Evolutionary conservation across 1,284 basidiomycete genomes (phyloP).

Genomic region (Kwoniella shivajii): DNA sequence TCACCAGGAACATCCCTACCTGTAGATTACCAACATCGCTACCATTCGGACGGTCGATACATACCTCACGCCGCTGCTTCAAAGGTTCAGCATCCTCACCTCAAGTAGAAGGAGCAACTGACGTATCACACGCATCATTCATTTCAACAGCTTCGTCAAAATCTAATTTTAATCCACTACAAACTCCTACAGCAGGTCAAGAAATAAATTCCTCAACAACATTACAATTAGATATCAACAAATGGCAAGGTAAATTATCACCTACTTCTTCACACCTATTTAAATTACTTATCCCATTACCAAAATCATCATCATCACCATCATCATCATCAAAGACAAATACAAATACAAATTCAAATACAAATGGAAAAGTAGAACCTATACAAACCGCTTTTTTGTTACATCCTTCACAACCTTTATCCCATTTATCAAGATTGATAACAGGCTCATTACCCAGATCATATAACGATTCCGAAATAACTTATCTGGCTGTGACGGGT

Average conservation of each 20-base stretch:
- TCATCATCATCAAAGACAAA: slow-evolving; percentile 1
- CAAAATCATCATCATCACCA: slow-evolving; percentile 14
- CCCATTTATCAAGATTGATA: slow-evolving; percentile 57
- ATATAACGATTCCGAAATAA: slow-evolving; percentile 52
- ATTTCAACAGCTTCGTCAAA: slow-evolving; percentile 32
- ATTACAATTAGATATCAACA: neutral
- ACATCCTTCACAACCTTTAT: slow-evolving; percentile 53
- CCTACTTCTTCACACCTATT: slow-evolving; percentile 67
- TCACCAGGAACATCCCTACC: too few relatives aligned
- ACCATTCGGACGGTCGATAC: too few relatives aligned
- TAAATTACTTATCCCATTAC: slow-evolving; percentile 65
- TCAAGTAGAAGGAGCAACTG: slow-evolving; percentile 27
- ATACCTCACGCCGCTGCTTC: too few relatives aligned
- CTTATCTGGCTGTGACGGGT: slow-evolving; percentile 57
- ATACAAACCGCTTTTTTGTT: slow-evolving; percentile 61
- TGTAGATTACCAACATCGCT: too few relatives aligned
- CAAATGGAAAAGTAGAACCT: slow-evolving; percentile 29
- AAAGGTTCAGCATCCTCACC: too few relatives aligned
- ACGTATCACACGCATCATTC: slow-evolving; percentile 43
- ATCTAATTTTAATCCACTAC: slow-evolving; percentile 39
- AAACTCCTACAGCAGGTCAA: slow-evolving; percentile 29
- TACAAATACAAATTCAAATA: neutral
- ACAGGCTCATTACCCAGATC: slow-evolving; percentile 44
- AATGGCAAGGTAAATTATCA: slow-evolving; percentile 60
- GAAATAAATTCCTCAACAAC: slow-evolving; percentile 3